These are phyloP conservation scores for Jacaranda mimosifolia DNA, from an alignment of 257 asterid species.

Conservation along the genomic window DNA sequence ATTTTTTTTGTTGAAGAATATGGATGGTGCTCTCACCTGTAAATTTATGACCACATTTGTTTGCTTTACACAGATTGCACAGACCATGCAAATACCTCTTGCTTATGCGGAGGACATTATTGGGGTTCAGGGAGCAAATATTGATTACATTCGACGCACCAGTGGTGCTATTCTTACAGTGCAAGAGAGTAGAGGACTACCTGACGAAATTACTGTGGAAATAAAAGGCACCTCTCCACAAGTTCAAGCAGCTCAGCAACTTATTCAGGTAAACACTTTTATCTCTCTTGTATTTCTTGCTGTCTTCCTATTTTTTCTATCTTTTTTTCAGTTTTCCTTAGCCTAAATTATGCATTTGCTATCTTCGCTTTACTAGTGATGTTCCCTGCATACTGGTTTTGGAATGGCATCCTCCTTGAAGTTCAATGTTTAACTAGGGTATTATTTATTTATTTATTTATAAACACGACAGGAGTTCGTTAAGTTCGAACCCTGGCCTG, in stretches of 20 bases:
- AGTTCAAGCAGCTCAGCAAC: conserved; percentile 86
- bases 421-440: background rate
- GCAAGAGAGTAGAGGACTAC: conserved; percentile 75
- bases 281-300: conserved; percentile 9
- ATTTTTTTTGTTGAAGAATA: conserved; percentile 9
- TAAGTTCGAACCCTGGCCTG: background rate
- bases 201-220: conserved; percentile 85
- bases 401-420: background rate
- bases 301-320: background rate
- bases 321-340: too few relatives aligned
- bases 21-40: background rate
- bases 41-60: conserved; percentile 21
- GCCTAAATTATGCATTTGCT: too few relatives aligned
- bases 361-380: background rate
- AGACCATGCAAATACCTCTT: conserved; percentile 89
- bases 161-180: conserved; percentile 83
- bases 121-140: conserved; percentile 79
- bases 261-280: conserved; percentile 67
- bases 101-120: conserved; percentile 88
- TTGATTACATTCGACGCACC: conserved; percentile 77
- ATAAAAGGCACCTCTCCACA: conserved; percentile 86
- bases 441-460: too few relatives aligned
- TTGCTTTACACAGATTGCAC: conserved; percentile 59
- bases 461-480: background rate
- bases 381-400: background rate